A percentile compares a stretch with the other conserved stretches of the same genome.
Evolutionary conservation across 257 asterid genomes (phyloP).

Genomic region (Petrea volubilis): DNA sequence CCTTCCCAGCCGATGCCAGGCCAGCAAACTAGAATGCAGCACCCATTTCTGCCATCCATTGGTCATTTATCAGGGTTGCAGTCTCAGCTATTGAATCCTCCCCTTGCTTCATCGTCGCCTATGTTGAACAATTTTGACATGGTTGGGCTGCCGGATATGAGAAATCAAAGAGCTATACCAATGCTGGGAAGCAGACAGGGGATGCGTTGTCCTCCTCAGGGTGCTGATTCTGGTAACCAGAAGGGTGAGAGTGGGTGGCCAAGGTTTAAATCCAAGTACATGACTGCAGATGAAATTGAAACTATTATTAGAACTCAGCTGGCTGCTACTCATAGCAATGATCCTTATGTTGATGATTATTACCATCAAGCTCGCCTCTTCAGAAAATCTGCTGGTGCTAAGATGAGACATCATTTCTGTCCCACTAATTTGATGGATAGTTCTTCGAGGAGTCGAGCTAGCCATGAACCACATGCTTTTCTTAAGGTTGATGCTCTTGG

Average conservation of each 20-base stretch:
- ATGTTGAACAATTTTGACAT: slow-evolving; percentile 61
- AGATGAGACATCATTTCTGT: slow-evolving; percentile 85
- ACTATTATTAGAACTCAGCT: slow-evolving; percentile 82
- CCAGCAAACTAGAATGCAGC: slow-evolving; percentile 68
- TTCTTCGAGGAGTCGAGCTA: slow-evolving; percentile 61
- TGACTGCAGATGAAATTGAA: slow-evolving; percentile 85
- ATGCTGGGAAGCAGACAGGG: slow-evolving; percentile 61
- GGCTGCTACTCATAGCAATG: slow-evolving; percentile 91
- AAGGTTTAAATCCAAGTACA: slow-evolving; percentile 73
- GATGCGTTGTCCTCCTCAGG: slow-evolving; percentile 53
- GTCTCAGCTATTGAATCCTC: slow-evolving; percentile 55
- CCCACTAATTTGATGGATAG: slow-evolving; percentile 68
- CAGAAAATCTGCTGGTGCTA: slow-evolving; percentile 65
- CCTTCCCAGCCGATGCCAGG: slow-evolving; percentile 59
- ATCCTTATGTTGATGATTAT: slow-evolving; percentile 91
- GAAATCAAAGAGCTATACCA: slow-evolving; percentile 69
- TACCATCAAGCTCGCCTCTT: slow-evolving; percentile 92
- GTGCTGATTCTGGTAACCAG: slow-evolving; percentile 47
- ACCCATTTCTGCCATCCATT: slow-evolving; percentile 56
- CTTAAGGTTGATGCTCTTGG: slow-evolving; percentile 98
- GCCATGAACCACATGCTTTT: slow-evolving; percentile 79
- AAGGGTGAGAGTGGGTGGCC: slow-evolving; percentile 65
- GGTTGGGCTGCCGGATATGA: slow-evolving; percentile 64
- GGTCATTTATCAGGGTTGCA: slow-evolving; percentile 59
- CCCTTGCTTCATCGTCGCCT: slow-evolving; percentile 58